Conservation (phyloP, 768 basidiomycete species). For the Mycena floridula region DNA sequence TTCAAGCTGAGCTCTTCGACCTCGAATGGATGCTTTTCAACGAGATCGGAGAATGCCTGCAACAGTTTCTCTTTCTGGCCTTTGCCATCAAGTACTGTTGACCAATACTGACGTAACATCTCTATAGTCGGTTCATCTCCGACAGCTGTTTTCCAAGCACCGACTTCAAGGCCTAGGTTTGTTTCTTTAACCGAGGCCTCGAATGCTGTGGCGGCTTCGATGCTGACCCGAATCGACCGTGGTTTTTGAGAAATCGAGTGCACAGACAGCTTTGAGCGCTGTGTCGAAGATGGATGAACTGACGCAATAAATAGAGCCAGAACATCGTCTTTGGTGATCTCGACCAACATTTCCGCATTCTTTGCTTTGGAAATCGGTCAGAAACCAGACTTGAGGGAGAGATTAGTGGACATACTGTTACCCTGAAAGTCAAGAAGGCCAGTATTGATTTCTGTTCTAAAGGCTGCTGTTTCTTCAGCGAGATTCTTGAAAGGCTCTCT, state of each 20-base stretch:
- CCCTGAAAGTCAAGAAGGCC: constrained; percentile 85
- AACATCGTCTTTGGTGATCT: constrained; percentile 74
- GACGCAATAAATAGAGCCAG: constrained; percentile 59
- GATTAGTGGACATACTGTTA: constrained; percentile 48
- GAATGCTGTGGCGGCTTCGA: constrained; percentile 57
- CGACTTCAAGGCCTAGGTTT: constrained; percentile 41
- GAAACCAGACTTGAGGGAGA: not conserved
- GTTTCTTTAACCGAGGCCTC: constrained; percentile 42
- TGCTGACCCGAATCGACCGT: constrained; percentile 53
- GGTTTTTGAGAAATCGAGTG: constrained; percentile 73
- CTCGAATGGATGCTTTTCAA: no score
- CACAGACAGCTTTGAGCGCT: constrained; percentile 77
- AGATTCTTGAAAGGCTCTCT: constrained; percentile 86
- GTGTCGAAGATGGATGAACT: constrained; percentile 62
- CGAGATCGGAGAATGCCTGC: no score
- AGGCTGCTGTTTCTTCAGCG: constrained; percentile 64
- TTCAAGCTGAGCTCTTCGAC: not conserved
- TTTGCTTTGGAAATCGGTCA: constrained; percentile 37
- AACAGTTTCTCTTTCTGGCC: no score
- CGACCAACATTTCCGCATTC: constrained; percentile 60
- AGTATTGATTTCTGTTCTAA: constrained; percentile 64
- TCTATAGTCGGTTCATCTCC: constrained; percentile 50
- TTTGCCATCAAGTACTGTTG: no score
- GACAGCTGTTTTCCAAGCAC: constrained; percentile 44
- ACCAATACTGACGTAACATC: constrained; percentile 70